Base-by-base conservation (phyloP, 2,329 filamentous ascomycete genomes). In the Fusarium newnesense region DNA sequence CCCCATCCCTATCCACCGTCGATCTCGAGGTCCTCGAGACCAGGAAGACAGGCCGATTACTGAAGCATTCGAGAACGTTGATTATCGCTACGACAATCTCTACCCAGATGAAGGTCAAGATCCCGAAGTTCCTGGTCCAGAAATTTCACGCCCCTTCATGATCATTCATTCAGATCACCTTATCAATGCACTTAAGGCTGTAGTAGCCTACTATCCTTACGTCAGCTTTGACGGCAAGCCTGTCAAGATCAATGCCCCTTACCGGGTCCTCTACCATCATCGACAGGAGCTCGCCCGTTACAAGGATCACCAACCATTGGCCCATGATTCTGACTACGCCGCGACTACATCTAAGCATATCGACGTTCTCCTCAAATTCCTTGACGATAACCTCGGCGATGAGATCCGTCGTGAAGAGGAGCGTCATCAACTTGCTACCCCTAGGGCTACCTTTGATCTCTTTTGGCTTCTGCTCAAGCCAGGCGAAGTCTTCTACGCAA, bases 401-500 rank as follows among this genome's bases (percentile, higher is more conserved):
- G 68, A 80, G 50, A 79, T 86, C 42, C 77, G 76, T 16, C 80
- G 80, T n/a, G 85, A 87, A 68, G 78, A 83, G 66, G 79, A 77
- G 10, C 82, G 83, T 7, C 82, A 86, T 75, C 69, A 74, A 18
- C 80, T 81, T 49, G 73, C 74, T 32, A 77, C 75, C 1, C 84
- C 85, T 1, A 81, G 79, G 42, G 84, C 84, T 18, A 86, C 85
- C 4, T 87, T 82, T 50, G 81, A 85, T 8, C 80, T 81, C 69
- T 83, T 85, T 63, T 87, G 85, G 84, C 77, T 86, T 44, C 78
- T 86, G 10, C 80, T 85, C 37, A 84, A 83, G 76, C 85, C 85
- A 1, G 85, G 85, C 1, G 79, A 83, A 61, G 79, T 87, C 42
- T 75, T 86, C 39, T 87, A 86, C 61, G 75, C 80, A 57, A 83